phyloP scores from a whole-genome alignment of 2,329 filamentous ascomycete species.

The Volutella citrinella region DNA sequence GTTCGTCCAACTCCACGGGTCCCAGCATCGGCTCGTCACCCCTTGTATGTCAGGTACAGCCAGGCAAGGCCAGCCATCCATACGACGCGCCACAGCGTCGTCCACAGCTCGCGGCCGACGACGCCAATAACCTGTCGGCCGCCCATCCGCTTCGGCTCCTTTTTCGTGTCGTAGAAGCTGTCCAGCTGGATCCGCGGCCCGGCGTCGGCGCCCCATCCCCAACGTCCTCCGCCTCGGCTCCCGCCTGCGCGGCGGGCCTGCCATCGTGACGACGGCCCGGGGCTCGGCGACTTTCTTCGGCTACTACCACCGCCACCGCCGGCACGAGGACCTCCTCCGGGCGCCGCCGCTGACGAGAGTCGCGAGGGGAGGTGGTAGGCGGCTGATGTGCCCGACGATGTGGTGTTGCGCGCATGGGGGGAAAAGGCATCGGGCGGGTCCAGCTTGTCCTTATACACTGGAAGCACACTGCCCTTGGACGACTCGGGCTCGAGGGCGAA shows the following conservation, averaged over 20 bases:
- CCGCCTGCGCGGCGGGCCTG: constrained; percentile 23
- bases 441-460: constrained; percentile 52
- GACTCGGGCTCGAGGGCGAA: constrained; percentile 48
- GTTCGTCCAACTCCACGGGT: no score
- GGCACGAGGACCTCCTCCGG: constrained; percentile 3
- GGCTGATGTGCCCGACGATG: constrained; percentile 23
- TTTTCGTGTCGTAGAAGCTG: constrained; percentile 42
- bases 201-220: constrained; percentile 44
- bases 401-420: constrained; percentile 9
- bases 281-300: constrained; percentile 18
- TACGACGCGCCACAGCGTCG: constrained; percentile 58
- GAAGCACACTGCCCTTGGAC: constrained; percentile 24
- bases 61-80: constrained; percentile 65
- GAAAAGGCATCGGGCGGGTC: constrained; percentile 37
- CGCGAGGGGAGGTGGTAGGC: constrained; percentile 21
- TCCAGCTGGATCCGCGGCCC: constrained; percentile 53
- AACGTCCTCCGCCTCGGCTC: constrained; percentile 24
- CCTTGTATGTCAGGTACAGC: constrained; percentile 62
- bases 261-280: constrained; percentile 18
- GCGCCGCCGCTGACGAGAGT: constrained; percentile 18
- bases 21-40: no score
- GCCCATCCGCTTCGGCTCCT: constrained; percentile 21
- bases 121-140: constrained; percentile 37
- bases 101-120: constrained; percentile 59
- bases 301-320: no score